These are phyloP conservation scores for Cryptococcus sp. DNA, from an alignment of 1,284 basidiomycete species.

Conservation along the genomic window DNA sequence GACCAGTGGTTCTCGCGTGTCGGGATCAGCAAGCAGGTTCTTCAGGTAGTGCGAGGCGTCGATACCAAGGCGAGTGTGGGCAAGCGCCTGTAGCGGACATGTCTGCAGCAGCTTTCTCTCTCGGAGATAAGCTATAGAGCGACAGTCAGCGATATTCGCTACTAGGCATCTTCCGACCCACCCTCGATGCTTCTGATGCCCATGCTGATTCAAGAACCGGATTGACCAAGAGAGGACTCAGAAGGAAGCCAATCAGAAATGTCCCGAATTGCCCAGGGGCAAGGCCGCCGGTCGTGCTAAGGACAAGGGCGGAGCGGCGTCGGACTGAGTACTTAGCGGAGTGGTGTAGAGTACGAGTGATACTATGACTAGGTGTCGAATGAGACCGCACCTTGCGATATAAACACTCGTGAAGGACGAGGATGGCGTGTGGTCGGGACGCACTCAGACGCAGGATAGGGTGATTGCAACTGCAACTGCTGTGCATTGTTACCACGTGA, in stretches of 20 bases:
- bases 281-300: too few species aligned
- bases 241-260: not conserved
- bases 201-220: conserved; percentile 23
- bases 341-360: too few species aligned
- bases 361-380: too few species aligned
- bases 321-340: too few species aligned
- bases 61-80: conserved; percentile 93
- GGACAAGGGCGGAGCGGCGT: too few species aligned
- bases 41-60: conserved; percentile 92
- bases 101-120: conserved; percentile 86
- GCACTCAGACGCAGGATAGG: too few species aligned
- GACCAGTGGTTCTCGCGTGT: conserved; percentile 80
- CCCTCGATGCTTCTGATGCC: conserved; percentile 47
- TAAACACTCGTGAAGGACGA: too few species aligned
- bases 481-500: too few species aligned
- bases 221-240: not conserved
- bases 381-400: too few species aligned
- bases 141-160: not conserved
- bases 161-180: conserved; percentile 17
- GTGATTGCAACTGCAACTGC: too few species aligned
- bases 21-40: conserved; percentile 72
- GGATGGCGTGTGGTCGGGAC: too few species aligned
- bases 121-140: conserved; percentile 67
- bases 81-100: conserved; percentile 76
- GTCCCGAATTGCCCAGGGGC: too few species aligned